Conservation (phyloP, 306 rosid species). For the Calophaca sinica region DNA sequence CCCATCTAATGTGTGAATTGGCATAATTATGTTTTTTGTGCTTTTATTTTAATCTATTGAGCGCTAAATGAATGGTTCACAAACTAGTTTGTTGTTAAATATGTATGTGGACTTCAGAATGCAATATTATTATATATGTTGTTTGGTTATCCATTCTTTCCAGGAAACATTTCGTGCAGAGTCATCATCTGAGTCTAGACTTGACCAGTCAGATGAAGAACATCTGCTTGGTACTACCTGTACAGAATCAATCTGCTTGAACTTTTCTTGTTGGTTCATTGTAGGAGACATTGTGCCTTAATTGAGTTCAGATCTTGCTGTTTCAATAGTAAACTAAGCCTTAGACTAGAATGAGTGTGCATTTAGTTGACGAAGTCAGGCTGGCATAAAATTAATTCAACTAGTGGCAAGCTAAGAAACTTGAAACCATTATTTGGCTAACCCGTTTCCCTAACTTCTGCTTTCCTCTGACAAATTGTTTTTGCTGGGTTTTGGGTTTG, state of each 20-base stretch:
- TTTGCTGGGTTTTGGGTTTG: background rate
- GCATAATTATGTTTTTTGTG: no score
- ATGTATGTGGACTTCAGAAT: background rate
- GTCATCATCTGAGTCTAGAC: constrained; percentile 24
- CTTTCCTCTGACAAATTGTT: constrained; percentile 1
- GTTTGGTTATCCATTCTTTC: constrained; percentile 34
- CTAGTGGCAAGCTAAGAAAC: constrained; percentile 3
- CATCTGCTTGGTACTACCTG: constrained; percentile 30
- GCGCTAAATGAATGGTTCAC: no score
- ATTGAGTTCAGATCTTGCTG: constrained; percentile 7
- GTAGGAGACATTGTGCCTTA: background rate
- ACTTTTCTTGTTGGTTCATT: background rate
- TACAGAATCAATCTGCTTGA: background rate
- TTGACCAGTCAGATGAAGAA: constrained; percentile 47
- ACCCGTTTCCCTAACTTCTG: background rate
- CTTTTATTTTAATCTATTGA: no score
- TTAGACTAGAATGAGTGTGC: background rate
- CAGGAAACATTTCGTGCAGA: constrained; percentile 48
- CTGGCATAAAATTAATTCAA: constrained; percentile 9
- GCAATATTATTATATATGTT: background rate
- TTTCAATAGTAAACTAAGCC: background rate
- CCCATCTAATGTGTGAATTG: background rate
- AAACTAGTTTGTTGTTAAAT: no score
- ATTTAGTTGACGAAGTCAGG: background rate
- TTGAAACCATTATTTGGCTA: background rate